phyloP scores from a whole-genome alignment of 441 rosid genomes.

The Monsonia emarginata region DNA sequence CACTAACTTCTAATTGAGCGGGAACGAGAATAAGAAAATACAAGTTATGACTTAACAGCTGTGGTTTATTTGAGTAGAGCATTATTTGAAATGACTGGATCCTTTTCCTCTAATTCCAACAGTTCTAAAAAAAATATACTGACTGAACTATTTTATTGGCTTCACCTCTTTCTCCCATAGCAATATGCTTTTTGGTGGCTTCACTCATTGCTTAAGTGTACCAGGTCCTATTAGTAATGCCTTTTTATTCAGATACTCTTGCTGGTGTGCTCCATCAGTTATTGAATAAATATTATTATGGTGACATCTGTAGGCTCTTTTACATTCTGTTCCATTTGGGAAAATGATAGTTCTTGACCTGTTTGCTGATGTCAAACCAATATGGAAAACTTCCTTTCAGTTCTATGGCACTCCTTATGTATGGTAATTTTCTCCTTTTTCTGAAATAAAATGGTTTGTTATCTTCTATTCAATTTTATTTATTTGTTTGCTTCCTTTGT shows the following conservation, averaged over 20 bases:
- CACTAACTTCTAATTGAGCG: background rate
- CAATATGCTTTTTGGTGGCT: background rate
- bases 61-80: background rate
- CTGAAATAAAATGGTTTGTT: conserved; percentile 5
- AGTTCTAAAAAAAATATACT: background rate
- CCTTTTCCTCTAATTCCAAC: background rate
- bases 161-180: background rate
- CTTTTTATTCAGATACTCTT: background rate
- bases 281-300: conserved; percentile 9
- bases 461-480: background rate
- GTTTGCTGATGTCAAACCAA: conserved; percentile 82
- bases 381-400: conserved; percentile 75
- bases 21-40: background rate
- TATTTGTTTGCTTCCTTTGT: background rate
- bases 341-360: conserved; percentile 95
- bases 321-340: conserved; percentile 84
- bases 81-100: background rate
- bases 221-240: background rate
- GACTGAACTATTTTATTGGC: background rate
- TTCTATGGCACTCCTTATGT: conserved; percentile 88
- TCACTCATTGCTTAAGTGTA: background rate
- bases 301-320: conserved; percentile 62
- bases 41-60: background rate
- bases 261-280: background rate
- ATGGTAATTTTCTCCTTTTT: conserved; percentile 39